These are phyloP conservation scores for Jimgerdemannia lactiflua DNA, from an alignment of 192 early-diverging fungal genomes.

Conservation along the genomic window DNA sequence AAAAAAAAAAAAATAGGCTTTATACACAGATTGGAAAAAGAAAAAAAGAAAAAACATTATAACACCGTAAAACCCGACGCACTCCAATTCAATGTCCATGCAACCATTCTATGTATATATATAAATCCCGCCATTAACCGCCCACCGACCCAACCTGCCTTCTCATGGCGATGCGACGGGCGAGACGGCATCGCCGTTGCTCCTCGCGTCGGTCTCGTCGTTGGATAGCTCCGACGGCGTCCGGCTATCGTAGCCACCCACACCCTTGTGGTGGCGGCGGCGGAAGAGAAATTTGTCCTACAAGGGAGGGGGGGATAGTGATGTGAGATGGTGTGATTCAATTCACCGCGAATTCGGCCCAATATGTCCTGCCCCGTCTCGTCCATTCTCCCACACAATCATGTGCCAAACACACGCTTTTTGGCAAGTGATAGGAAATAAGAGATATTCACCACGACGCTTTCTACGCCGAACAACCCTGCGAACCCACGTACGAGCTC, in stretches of 20 bases:
- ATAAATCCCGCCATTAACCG: no score
- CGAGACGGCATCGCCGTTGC: background rate
- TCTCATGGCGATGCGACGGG: background rate
- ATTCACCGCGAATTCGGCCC: no score
- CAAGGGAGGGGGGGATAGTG: background rate
- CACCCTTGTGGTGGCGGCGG: background rate
- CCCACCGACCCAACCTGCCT: background rate
- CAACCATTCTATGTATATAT: no score
- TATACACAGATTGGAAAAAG: no score
- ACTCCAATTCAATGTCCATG: no score
- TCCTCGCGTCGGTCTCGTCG: background rate
- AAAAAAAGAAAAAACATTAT: no score
- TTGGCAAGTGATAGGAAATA: background rate
- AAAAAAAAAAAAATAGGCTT: no score
- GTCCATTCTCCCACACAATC: no score
- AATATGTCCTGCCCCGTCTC: no score
- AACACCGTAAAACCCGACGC: no score
- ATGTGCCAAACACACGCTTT: no score
- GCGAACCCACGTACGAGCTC: constrained; percentile 72
- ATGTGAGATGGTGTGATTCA: no score
- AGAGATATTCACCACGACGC: constrained; percentile 39
- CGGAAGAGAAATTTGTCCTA: background rate
- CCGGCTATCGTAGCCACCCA: background rate
- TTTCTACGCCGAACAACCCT: constrained; percentile 62
- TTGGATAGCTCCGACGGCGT: background rate